Conservation (phyloP, 129 eudicot species). For the Tagetes erecta region DNA sequence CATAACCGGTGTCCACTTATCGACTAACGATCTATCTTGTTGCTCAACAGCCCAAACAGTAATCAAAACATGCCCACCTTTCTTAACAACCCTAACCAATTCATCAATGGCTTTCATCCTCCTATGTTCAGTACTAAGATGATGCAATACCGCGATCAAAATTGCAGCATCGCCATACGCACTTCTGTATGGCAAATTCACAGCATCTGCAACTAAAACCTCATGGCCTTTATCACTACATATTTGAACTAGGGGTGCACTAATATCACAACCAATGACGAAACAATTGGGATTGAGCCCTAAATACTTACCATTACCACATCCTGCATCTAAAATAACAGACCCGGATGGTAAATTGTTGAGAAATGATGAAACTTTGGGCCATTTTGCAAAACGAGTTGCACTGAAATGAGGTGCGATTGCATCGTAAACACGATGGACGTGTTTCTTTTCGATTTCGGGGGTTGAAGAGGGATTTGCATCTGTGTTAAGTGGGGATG, state of each 20-base stretch:
- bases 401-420: conserved; percentile 95
- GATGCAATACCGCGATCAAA: conserved; percentile 90
- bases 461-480: conserved; percentile 51
- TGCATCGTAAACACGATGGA: conserved; percentile 93
- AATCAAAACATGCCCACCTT: conserved; percentile 72
- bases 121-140: conserved; percentile 73
- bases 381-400: conserved; percentile 96
- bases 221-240: conserved; percentile 79
- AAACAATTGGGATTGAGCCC: conserved; percentile 64
- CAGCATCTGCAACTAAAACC: conserved; percentile 86
- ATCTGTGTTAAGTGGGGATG: conserved; percentile 20
- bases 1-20: conserved; percentile 86
- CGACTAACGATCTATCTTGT: conserved; percentile 64
- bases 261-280: conserved; percentile 90
- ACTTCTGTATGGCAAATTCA: conserved; percentile 72
- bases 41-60: conserved; percentile 98
- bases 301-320: conserved; percentile 97
- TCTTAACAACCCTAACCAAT: conserved; percentile 67
- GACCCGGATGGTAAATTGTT: conserved; percentile 62
- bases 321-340: conserved; percentile 87
- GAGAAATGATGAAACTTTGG: conserved; percentile 77
- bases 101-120: conserved; percentile 83
- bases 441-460: conserved; percentile 90
- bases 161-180: conserved; percentile 87
- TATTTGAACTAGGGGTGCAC: conserved; percentile 71